phyloP scores from a whole-genome alignment of 106 monocot genomes.

The Vanilla planifolia region DNA sequence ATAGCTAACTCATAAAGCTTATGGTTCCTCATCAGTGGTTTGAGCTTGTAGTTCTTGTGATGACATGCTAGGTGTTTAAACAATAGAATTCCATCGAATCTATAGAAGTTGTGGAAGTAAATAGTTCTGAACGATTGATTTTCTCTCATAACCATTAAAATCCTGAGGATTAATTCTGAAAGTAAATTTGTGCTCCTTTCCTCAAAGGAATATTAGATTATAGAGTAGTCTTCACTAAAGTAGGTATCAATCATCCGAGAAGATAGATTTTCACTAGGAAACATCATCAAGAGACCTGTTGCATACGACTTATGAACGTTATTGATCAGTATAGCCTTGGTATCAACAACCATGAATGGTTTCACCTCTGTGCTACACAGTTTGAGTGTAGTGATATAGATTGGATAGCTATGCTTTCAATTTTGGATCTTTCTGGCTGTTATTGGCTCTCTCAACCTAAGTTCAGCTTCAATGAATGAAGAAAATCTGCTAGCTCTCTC shows the following conservation, averaged over 20 bases:
- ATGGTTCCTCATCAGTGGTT: conserved; percentile 2
- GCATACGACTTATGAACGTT: conserved; percentile 1
- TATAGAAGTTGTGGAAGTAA: too few species aligned
- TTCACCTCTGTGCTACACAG: neutral
- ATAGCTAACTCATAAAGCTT: conserved; percentile 9
- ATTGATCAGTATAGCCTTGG: neutral
- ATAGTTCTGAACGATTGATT: too few species aligned
- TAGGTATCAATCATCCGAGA: neutral
- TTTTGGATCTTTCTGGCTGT: neutral
- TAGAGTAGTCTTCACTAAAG: neutral
- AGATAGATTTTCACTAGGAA: neutral
- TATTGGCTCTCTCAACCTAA: too few species aligned
- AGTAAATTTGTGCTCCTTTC: conserved; percentile 2
- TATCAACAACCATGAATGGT: neutral
- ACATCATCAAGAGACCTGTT: conserved; percentile 1
- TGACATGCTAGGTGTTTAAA: too few species aligned
- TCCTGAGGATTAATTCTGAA: too few species aligned
- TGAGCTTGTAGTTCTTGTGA: too few species aligned
- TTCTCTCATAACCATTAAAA: too few species aligned
- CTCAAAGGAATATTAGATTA: neutral
- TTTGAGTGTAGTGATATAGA: neutral
- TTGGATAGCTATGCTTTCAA: neutral
- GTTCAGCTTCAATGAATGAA: too few species aligned
- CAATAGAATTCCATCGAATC: too few species aligned
- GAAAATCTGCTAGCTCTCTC: too few species aligned